Conservation (phyloP, 2,329 filamentous ascomycete genomes). For the Alternaria gansuensis region DNA sequence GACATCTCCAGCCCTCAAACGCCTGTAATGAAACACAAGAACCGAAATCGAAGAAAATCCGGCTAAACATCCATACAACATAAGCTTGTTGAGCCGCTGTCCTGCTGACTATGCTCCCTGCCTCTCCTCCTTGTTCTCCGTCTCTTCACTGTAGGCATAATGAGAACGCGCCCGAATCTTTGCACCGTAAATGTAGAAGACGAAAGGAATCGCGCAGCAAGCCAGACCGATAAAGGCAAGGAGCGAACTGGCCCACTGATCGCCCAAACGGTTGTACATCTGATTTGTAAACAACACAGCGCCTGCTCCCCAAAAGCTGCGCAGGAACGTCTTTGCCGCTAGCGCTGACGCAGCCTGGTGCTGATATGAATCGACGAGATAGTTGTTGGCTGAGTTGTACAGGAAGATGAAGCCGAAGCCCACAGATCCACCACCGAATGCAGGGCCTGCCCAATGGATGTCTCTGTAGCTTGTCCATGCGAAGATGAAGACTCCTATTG, state of each 20-base stretch:
- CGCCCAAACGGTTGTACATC: slow-evolving; percentile 72
- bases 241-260: slow-evolving; percentile 79
- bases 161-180: slow-evolving; percentile 72
- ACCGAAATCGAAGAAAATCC: slow-evolving; percentile 7
- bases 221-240: slow-evolving; percentile 77
- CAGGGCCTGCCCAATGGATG: slow-evolving; percentile 75
- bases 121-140: slow-evolving; percentile 54
- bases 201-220: slow-evolving; percentile 82
- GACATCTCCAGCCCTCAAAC: slow-evolving; percentile 8
- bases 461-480: slow-evolving; percentile 73
- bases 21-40: slow-evolving; percentile 22
- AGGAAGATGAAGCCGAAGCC: slow-evolving; percentile 86
- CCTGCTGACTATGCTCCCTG: slow-evolving; percentile 24
- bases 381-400: slow-evolving; percentile 71
- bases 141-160: slow-evolving; percentile 73
- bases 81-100: neutral
- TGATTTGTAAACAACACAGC: slow-evolving; percentile 82
- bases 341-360: slow-evolving; percentile 82
- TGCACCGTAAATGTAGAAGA: slow-evolving; percentile 82
- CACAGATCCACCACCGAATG: slow-evolving; percentile 70
- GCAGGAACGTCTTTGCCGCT: slow-evolving; percentile 81
- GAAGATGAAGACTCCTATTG: slow-evolving; percentile 72
- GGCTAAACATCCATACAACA: slow-evolving; percentile 13
- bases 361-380: slow-evolving; percentile 70
- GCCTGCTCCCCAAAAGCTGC: slow-evolving; percentile 80